Percentiles rank a stretch among this genome's conserved stretches.
These are phyloP conservation scores for Dendrobium chrysotoxum DNA, from an alignment of 106 monocot genomes.

Conservation along the genomic window DNA sequence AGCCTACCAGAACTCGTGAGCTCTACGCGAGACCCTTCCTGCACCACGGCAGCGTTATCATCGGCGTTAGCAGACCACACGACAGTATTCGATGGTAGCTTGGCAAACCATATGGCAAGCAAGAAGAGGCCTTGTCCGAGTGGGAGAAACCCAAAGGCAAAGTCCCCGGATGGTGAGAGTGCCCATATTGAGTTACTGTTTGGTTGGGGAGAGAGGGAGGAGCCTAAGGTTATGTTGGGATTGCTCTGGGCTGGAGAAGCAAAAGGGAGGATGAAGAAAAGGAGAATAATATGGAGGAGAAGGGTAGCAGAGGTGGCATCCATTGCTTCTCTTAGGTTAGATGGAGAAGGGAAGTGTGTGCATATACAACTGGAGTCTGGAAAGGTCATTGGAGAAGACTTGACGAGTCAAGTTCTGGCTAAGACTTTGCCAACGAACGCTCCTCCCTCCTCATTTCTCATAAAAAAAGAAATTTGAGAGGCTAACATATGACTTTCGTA, in stretches of 20 bases:
- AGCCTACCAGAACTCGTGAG: conserved; percentile 4
- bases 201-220: neutral
- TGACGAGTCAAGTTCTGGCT: no score
- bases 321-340: neutral
- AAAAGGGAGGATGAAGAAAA: neutral
- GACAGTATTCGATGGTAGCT: conserved; percentile 12
- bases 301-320: neutral
- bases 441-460: no score
- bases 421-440: no score
- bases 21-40: neutral
- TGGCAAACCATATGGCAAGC: conserved; percentile 26
- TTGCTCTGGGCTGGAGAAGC: neutral
- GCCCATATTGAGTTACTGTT: neutral
- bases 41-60: neutral
- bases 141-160: conserved; percentile 27
- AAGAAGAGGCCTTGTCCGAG: neutral
- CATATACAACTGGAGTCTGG: no score
- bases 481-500: no score
- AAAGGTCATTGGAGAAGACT: no score
- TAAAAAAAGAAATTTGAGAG: no score
- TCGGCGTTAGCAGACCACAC: conserved; percentile 8
- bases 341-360: no score
- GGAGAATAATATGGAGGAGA: neutral
- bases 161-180: conserved; percentile 18
- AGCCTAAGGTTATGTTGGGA: neutral